These are phyloP conservation scores for Termitomyces sp. DNA, from an alignment of 768 basidiomycete genomes.

Conservation along the genomic window DNA sequence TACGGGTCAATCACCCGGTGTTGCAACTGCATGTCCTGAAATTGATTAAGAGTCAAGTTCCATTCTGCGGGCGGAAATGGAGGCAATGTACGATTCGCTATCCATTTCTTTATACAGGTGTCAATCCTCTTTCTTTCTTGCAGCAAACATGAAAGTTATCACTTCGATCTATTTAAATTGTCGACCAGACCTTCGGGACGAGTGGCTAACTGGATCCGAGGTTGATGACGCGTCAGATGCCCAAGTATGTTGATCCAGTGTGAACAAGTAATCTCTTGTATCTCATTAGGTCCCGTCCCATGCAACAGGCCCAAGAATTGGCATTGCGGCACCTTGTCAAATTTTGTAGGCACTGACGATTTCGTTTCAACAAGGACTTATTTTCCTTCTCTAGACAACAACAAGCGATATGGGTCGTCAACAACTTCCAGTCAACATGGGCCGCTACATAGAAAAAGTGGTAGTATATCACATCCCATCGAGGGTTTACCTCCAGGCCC, in stretches of 20 bases:
- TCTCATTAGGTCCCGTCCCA: background rate
- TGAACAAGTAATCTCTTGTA: constrained; percentile 1
- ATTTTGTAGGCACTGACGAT: constrained; percentile 61
- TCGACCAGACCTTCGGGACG: constrained; percentile 93
- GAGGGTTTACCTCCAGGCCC: constrained; percentile 75
- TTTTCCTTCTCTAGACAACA: constrained; percentile 60
- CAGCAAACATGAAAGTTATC: constrained; percentile 99
- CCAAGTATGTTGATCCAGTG: constrained; percentile 42
- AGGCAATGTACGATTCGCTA: constrained; percentile 64
- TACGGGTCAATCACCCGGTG: constrained; percentile 91
- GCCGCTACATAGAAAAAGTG: constrained; percentile 65
- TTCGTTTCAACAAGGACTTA: background rate
- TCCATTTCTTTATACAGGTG: background rate
- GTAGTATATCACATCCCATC: constrained; percentile 78
- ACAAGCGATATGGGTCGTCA: constrained; percentile 74
- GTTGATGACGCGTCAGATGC: constrained; percentile 91
- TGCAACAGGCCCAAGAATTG: constrained; percentile 81
- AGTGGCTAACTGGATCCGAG: constrained; percentile 94
- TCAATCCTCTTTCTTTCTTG: background rate
- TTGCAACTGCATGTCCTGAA: constrained; percentile 93
- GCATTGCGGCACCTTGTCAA: constrained; percentile 90
- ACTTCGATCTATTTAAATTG: constrained; percentile 98
- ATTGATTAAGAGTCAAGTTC: constrained; percentile 98
- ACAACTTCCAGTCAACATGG: constrained; percentile 49
- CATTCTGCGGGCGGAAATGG: constrained; percentile 98